These are phyloP conservation scores for Chlorella sp. DNA, from an alignment of 139 green algal species.

Conservation along the genomic window DNA sequence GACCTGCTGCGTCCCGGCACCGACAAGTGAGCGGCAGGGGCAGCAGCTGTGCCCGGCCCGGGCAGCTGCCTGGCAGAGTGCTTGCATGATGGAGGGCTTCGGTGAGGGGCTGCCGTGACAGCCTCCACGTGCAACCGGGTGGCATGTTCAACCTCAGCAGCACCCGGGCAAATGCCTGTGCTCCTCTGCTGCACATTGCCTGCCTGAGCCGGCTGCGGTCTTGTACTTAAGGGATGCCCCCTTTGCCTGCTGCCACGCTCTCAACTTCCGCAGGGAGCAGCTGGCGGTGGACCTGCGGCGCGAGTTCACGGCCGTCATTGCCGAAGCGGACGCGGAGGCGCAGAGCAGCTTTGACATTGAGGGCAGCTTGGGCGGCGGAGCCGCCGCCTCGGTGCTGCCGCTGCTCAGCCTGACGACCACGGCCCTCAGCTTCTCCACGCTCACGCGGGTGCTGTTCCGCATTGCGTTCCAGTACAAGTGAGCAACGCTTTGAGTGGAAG, in stretches of 20 bases:
- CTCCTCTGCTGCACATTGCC: too few relatives aligned
- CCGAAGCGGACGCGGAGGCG: background rate
- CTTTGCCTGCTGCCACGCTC: too few relatives aligned
- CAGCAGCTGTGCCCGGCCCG: too few relatives aligned
- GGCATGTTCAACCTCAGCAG: too few relatives aligned
- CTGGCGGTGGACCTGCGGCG: slow-evolving; percentile 62
- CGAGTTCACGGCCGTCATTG: slow-evolving; percentile 45
- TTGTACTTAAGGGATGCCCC: too few relatives aligned
- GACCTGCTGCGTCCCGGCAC: slow-evolving; percentile 85
- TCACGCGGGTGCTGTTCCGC: slow-evolving; percentile 93
- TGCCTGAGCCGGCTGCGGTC: too few relatives aligned
- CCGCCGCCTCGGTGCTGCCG: slow-evolving; percentile 31
- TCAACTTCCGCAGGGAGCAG: slow-evolving; percentile 89
- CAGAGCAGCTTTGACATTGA: background rate
- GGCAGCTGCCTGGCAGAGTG: too few relatives aligned
- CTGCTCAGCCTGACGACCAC: slow-evolving; percentile 46
- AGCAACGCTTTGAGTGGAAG: background rate
- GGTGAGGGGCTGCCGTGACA: too few relatives aligned
- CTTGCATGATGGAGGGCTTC: too few relatives aligned
- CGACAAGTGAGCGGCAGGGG: slow-evolving; percentile 78
- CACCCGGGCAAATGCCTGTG: too few relatives aligned
- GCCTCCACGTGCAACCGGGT: too few relatives aligned
- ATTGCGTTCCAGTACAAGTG: slow-evolving; percentile 90
- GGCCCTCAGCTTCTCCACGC: slow-evolving; percentile 94
- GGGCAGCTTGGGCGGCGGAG: background rate